These are phyloP conservation scores for Effrenium voratum DNA, from an alignment of 73 alveolate species.

Conservation along the genomic window DNA sequence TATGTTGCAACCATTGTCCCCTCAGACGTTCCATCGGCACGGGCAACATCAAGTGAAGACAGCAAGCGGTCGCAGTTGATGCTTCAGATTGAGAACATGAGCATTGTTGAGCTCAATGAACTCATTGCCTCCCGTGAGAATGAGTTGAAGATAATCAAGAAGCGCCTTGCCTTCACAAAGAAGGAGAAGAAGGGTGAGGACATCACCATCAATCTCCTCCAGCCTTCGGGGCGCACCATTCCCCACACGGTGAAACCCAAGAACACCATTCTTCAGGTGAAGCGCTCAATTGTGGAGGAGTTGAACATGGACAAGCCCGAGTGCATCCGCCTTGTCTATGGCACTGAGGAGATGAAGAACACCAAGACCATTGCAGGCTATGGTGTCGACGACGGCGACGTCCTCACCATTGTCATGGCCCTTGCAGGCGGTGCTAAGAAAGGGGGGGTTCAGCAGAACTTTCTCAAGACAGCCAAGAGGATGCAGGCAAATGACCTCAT, in stretches of 20 bases:
- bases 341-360: conserved; percentile 2
- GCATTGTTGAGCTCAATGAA: neutral
- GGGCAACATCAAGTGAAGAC: too few relatives aligned
- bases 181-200: conserved; percentile 19
- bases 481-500: neutral
- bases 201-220: neutral
- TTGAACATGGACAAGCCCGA: neutral
- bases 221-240: neutral
- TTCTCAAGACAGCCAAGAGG: neutral
- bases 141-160: conserved; percentile 2
- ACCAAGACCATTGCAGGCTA: neutral
- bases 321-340: neutral
- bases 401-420: neutral
- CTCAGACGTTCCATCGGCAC: too few relatives aligned
- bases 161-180: neutral
- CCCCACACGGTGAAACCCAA: conserved; percentile 27
- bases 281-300: neutral
- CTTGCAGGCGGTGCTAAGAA: neutral
- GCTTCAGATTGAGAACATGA: neutral
- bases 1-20: too few relatives aligned
- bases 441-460: neutral
- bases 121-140: neutral
- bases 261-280: neutral
- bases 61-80: neutral
- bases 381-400: neutral